These are phyloP conservation scores for Metschnikowia gruessii DNA, from an alignment of 805 yeast genomes.

Conservation along the genomic window DNA sequence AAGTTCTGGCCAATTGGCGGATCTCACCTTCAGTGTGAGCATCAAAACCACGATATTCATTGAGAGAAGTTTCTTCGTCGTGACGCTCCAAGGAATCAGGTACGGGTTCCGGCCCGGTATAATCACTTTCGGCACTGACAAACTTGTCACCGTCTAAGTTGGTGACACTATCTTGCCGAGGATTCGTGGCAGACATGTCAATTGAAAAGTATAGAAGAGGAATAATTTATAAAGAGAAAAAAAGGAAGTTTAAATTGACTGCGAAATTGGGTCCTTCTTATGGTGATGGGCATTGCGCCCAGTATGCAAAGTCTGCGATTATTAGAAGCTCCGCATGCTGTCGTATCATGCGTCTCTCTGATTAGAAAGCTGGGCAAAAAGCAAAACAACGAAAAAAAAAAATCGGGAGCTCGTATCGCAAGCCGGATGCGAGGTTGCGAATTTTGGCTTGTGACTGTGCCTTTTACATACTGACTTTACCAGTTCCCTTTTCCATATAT, in stretches of 20 bases:
- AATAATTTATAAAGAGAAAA: background rate
- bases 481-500: background rate
- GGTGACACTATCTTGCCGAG: constrained; percentile 13
- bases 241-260: background rate
- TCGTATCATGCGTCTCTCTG: background rate
- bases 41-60: constrained; percentile 37
- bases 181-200: constrained; percentile 2
- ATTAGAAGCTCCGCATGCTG: background rate
- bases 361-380: constrained; percentile 1
- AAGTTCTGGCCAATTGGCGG: constrained; percentile 43
- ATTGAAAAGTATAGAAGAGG: background rate
- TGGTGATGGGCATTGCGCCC: constrained; percentile 1
- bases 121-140: constrained; percentile 9
- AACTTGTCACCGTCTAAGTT: constrained; percentile 10
- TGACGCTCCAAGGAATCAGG: constrained; percentile 3
- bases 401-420: background rate
- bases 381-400: constrained; percentile 5
- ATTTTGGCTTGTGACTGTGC: constrained; percentile 1
- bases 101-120: constrained; percentile 12
- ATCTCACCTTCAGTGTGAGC: constrained; percentile 32
- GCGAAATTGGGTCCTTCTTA: constrained; percentile 6
- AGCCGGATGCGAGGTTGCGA: background rate
- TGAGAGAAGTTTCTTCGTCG: constrained; percentile 12
- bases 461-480: background rate
- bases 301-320: background rate